Percentiles rank a stretch among this genome's conserved stretches.
These are phyloP conservation scores for Fraxinus sp. DNA, from an alignment of 305 asterid genomes.

Conservation along the genomic window DNA sequence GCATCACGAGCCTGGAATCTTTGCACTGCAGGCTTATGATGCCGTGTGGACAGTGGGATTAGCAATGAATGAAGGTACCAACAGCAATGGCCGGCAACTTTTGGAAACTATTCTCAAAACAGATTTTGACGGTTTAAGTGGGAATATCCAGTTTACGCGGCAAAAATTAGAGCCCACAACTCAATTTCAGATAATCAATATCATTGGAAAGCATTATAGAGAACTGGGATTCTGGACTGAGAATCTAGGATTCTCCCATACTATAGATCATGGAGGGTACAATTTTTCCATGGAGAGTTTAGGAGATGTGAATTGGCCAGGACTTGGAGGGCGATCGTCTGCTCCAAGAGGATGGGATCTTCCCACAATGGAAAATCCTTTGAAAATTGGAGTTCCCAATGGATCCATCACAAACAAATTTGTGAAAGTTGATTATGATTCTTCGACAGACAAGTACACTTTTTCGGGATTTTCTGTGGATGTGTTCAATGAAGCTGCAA, in stretches of 20 bases:
- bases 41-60: constrained; percentile 22
- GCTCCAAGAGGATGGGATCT: constrained; percentile 41
- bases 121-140: constrained; percentile 25
- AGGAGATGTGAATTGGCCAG: constrained; percentile 39
- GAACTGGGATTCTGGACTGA: constrained; percentile 39
- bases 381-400: constrained; percentile 37
- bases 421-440: constrained; percentile 25
- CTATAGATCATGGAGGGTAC: neutral
- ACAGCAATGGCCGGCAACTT: neutral
- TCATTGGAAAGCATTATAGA: constrained; percentile 29
- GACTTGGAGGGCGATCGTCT: constrained; percentile 30
- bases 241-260: constrained; percentile 27
- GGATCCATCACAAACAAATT: constrained; percentile 19
- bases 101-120: neutral
- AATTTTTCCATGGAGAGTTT: constrained; percentile 23
- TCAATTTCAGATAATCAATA: constrained; percentile 31
- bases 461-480: constrained; percentile 36
- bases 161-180: constrained; percentile 18
- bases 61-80: constrained; percentile 16
- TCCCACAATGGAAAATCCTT: constrained; percentile 24
- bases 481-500: constrained; percentile 20
- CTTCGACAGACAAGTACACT: neutral
- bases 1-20: constrained; percentile 31
- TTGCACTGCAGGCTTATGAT: constrained; percentile 35
- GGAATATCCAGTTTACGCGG: constrained; percentile 19